Percentiles rank a stretch among this genome's conserved stretches.
These are phyloP conservation scores for Globisporangium solare DNA, from an alignment of 352 stramenopile species.

Conservation along the genomic window DNA sequence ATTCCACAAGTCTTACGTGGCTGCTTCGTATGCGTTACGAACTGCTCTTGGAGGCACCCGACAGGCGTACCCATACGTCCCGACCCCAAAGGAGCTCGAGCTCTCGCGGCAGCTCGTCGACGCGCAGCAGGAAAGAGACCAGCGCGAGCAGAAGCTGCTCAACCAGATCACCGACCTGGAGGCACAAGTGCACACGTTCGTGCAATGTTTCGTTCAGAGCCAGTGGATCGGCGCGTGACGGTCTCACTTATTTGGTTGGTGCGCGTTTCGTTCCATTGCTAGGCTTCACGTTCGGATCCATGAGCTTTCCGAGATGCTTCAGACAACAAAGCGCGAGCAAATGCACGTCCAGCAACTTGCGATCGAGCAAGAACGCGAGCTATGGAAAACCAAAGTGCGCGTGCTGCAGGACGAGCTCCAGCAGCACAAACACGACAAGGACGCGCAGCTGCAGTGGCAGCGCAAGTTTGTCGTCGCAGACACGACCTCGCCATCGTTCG, in stretches of 20 bases:
- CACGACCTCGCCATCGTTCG: background rate
- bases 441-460: constrained; percentile 60
- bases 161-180: constrained; percentile 65
- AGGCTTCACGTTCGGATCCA: constrained; percentile 57
- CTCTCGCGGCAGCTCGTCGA: constrained; percentile 60
- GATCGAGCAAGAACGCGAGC: constrained; percentile 37
- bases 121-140: constrained; percentile 66
- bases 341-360: constrained; percentile 45
- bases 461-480: constrained; percentile 26
- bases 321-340: constrained; percentile 59
- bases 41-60: background rate
- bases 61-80: constrained; percentile 65
- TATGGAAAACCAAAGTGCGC: constrained; percentile 36
- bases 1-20: too few relatives aligned
- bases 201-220: constrained; percentile 4
- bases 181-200: constrained; percentile 63
- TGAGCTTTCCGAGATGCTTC: constrained; percentile 45
- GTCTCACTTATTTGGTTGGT: background rate
- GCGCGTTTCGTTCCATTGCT: background rate
- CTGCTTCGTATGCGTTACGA: background rate
- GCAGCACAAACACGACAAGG: constrained; percentile 65
- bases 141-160: constrained; percentile 50
- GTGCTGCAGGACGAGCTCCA: constrained; percentile 42
- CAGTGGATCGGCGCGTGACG: background rate
- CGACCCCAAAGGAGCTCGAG: constrained; percentile 70